These are phyloP conservation scores for Pleurotus eryngii DNA, from an alignment of 768 basidiomycete species.

Conservation along the genomic window DNA sequence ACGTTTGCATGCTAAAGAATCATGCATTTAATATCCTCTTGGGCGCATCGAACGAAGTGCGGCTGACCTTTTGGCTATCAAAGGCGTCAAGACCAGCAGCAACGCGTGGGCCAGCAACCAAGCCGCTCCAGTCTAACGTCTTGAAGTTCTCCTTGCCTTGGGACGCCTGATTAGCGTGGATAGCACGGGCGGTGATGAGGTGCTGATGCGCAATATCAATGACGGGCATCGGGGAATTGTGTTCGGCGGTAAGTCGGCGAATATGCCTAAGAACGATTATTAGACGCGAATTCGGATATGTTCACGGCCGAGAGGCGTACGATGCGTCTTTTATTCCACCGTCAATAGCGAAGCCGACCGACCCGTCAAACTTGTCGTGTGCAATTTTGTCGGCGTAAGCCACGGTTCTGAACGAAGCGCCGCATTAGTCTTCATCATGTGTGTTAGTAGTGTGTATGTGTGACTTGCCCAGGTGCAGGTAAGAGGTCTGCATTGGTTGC, in stretches of 20 bases:
- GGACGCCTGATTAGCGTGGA: conserved; percentile 48
- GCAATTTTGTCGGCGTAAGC: conserved; percentile 67
- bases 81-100: conserved; percentile 63
- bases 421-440: not conserved
- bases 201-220: conserved; percentile 75
- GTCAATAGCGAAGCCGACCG: conserved; percentile 73
- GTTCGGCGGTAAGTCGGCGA: conserved; percentile 61
- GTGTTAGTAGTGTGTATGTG: not conserved
- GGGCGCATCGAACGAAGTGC: not conserved
- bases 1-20: not conserved
- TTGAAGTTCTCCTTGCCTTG: conserved; percentile 54
- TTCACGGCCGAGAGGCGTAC: conserved; percentile 27
- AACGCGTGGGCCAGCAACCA: conserved; percentile 75
- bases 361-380: conserved; percentile 70
- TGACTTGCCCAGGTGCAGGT: conserved; percentile 55
- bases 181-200: conserved; percentile 73
- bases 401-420: conserved; percentile 37
- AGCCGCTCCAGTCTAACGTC: conserved; percentile 76
- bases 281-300: not conserved
- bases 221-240: conserved; percentile 67
- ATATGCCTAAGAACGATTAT: conserved; percentile 47
- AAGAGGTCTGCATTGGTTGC: conserved; percentile 47
- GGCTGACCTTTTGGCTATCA: conserved; percentile 31
- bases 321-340: conserved; percentile 87
- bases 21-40: not conserved